A percentile compares a stretch with the other conserved stretches of the same genome.
These are phyloP conservation scores for Ustilago nuda DNA, from an alignment of 1,284 basidiomycete species.

Conservation along the genomic window DNA sequence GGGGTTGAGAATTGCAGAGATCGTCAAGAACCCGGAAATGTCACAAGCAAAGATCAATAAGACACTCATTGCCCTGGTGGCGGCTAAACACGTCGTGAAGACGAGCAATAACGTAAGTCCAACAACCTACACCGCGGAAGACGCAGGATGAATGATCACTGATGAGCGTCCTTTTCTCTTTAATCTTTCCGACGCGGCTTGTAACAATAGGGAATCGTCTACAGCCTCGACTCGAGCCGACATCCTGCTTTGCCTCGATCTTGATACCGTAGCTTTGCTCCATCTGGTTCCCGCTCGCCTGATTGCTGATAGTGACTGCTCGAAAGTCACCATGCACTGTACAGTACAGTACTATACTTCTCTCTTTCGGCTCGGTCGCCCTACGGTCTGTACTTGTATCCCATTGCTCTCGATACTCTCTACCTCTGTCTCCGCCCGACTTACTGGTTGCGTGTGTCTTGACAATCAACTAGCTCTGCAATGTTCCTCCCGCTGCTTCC, in stretches of 20 bases:
- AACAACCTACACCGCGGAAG: not conserved
- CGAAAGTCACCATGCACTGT: no score
- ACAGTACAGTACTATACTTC: not conserved
- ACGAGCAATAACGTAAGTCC: slow-evolving; percentile 70
- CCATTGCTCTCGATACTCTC: not conserved
- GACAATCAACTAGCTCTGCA: no score
- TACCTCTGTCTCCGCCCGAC: not conserved
- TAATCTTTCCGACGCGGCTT: not conserved
- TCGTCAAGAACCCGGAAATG: slow-evolving; percentile 83
- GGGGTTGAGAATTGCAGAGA: slow-evolving; percentile 74
- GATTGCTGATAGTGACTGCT: not conserved
- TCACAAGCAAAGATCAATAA: slow-evolving; percentile 91
- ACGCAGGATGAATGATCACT: not conserved
- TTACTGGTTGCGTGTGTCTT: no score
- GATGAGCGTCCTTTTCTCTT: not conserved
- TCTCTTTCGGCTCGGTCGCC: not conserved
- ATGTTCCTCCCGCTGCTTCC: no score
- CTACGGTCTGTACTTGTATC: slow-evolving; percentile 6
- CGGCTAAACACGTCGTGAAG: slow-evolving; percentile 85
- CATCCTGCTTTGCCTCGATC: slow-evolving; percentile 52
- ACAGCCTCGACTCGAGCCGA: slow-evolving; percentile 56
- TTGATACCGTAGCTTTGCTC: not conserved
- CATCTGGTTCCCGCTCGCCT: not conserved
- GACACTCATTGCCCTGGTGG: slow-evolving; percentile 88
- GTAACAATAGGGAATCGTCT: slow-evolving; percentile 61